Evolutionary conservation across 768 basidiomycete species (phyloP).

Genomic region (Podaxis sp.): DNA sequence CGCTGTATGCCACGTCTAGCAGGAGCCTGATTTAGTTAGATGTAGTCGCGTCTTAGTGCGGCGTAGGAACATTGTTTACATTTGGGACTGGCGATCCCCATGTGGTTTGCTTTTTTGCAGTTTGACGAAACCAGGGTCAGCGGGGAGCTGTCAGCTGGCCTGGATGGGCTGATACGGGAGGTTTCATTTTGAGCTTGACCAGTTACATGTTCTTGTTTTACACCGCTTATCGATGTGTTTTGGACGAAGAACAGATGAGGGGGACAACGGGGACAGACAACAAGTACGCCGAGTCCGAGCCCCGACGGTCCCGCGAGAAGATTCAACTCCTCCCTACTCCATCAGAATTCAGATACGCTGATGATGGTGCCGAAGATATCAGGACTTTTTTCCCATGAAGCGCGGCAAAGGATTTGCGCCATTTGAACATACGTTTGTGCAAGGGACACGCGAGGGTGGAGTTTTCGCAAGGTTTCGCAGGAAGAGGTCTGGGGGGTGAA

Average conservation of each 20-base stretch:
- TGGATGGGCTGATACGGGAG: neutral
- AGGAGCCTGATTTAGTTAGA: neutral
- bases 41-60: neutral
- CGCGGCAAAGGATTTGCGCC: neutral
- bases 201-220: neutral
- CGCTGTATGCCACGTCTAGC: neutral
- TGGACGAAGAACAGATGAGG: neutral
- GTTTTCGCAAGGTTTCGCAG: neutral
- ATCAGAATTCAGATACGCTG: constrained; percentile 6
- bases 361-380: constrained; percentile 13
- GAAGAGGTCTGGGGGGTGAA: neutral
- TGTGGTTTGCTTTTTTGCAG: neutral
- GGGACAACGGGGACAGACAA: neutral
- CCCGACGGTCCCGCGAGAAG: constrained; percentile 14
- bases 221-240: neutral
- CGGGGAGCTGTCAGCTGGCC: neutral
- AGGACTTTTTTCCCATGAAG: constrained; percentile 3
- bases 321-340: neutral
- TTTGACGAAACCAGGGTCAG: neutral
- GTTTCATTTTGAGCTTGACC: neutral
- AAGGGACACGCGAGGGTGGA: neutral
- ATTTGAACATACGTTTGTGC: neutral
- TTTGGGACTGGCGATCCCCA: neutral
- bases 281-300: neutral
- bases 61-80: neutral